phyloP scores from a whole-genome alignment of 148 eudicot genomes.

The Amaranthus cruentus region DNA sequence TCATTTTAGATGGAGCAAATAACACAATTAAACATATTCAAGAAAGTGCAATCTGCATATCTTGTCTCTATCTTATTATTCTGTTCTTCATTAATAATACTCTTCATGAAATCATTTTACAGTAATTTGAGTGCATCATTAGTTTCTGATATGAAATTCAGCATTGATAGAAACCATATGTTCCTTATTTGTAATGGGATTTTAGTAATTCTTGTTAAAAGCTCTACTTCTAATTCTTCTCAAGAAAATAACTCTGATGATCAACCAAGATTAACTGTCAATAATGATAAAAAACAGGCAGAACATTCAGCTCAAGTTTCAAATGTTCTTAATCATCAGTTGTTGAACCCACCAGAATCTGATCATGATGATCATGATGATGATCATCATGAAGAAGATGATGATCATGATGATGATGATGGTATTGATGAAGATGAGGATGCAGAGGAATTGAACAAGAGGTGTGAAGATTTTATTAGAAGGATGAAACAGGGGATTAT shows the following conservation, averaged over 20 bases:
- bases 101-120: conserved; percentile 11
- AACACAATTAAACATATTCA: conserved; percentile 5
- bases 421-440: conserved; percentile 22
- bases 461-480: conserved; percentile 59
- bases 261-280: neutral
- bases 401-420: conserved; percentile 6
- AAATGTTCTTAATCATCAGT: neutral
- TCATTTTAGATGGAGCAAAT: neutral
- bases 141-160: conserved; percentile 23
- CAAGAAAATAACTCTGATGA: neutral
- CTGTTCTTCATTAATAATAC: conserved; percentile 20
- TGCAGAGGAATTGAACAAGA: conserved; percentile 50
- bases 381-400: conserved; percentile 1
- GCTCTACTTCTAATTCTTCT: conserved; percentile 20
- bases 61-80: neutral
- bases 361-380: neutral
- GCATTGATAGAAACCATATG: conserved; percentile 49
- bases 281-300: neutral
- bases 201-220: conserved; percentile 41
- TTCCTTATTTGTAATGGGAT: conserved; percentile 68
- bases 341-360: neutral
- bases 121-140: conserved; percentile 7
- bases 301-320: neutral
- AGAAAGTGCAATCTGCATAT: conserved; percentile 14
- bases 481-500: conserved; percentile 49